Evolutionary conservation across 2,329 filamentous ascomycete species (phyloP), one percentile per base, ranked within the genome.

Genomic region (Xylariaceae sp.): DNA sequence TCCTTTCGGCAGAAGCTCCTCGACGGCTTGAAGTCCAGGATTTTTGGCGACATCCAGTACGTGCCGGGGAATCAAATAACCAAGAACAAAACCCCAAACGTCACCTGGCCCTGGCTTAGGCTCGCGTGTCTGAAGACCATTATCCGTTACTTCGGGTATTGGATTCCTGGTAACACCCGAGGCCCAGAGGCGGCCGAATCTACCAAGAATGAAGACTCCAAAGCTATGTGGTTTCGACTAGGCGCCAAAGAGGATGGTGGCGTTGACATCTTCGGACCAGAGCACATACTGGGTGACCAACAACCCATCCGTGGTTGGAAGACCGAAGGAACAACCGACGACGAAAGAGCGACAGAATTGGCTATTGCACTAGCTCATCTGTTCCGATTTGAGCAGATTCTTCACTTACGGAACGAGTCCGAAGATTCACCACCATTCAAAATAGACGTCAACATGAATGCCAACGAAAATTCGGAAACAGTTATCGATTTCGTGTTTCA

Each of bases 311-410:
- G 29, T 15, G 23, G 39, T 8, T 21, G 16, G 29, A 18, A 29
- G 6, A 43, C 26, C 9, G 7, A 18, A 20, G 39, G 29, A 7
- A n/a, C 30, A 39, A 32, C 11, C 20, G 5, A 3, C 15, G 18
- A 27, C 11, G 20, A 51, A 13, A 11, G 23, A 37, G 30, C 24
- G 10, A 21, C 18, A 9, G 16, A 35, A 10, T 16, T 30, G 23
- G 40, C 40, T 27, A 13, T 13, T 16, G 13, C 30, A 37, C 10
- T 49, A 7, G 15, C 36, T 16, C 29, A 50, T 27, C 29, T 43
- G 6, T 43, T 50, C 20, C 47, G 37, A 10, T 50, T 50, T 15
- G 29, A 24, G 29, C 39, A 50, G 18, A 36, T 50, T 7, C 27
- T 50, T 13, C 13, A 44, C 37, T 21, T 37, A n/a, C n/a, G 13